These are phyloP conservation scores for Cladophialophora psammophila DNA, from an alignment of 2,329 filamentous ascomycete genomes.

Conservation along the genomic window DNA sequence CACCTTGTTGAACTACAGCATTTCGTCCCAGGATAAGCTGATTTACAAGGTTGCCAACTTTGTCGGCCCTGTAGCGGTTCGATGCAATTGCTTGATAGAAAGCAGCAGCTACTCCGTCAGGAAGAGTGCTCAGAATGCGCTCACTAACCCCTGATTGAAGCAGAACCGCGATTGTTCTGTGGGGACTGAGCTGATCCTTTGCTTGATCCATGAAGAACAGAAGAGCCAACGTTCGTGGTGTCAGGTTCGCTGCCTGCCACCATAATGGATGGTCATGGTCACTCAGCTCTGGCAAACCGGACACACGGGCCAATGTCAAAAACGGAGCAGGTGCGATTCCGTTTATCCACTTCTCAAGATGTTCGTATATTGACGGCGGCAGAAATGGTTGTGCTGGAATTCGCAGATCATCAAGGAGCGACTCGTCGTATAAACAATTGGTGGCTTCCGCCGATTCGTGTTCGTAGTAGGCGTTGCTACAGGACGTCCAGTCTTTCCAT, in stretches of 20 bases:
- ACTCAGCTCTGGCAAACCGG: slow-evolving; percentile 42
- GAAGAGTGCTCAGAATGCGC: slow-evolving; percentile 77
- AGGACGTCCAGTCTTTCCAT: slow-evolving; percentile 70
- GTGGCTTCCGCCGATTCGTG: slow-evolving; percentile 65
- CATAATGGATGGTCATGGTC: slow-evolving; percentile 15
- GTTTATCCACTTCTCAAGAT: slow-evolving; percentile 49
- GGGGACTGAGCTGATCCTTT: slow-evolving; percentile 6
- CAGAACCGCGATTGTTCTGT: slow-evolving; percentile 20
- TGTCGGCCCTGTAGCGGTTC: slow-evolving; percentile 16
- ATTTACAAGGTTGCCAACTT: neutral
- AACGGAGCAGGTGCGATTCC: slow-evolving; percentile 50
- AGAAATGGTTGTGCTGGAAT: slow-evolving; percentile 59
- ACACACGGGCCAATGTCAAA: slow-evolving; percentile 59
- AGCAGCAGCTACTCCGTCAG: slow-evolving; percentile 80
- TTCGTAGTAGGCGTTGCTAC: slow-evolving; percentile 62
- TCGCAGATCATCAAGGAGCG: slow-evolving; percentile 52
- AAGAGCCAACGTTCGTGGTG: slow-evolving; percentile 30
- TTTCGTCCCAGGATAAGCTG: slow-evolving; percentile 5
- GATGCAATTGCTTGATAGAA: slow-evolving; percentile 79
- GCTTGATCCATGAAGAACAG: slow-evolving; percentile 23
- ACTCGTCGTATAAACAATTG: slow-evolving; percentile 64
- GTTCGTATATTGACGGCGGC: slow-evolving; percentile 67
- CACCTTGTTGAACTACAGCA: neutral
- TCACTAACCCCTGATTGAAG: slow-evolving; percentile 65
- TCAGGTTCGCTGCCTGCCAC: slow-evolving; percentile 22